Conservation (phyloP, 495 filamentous ascomycete species). For the Annulohypoxylon maeteangense region DNA sequence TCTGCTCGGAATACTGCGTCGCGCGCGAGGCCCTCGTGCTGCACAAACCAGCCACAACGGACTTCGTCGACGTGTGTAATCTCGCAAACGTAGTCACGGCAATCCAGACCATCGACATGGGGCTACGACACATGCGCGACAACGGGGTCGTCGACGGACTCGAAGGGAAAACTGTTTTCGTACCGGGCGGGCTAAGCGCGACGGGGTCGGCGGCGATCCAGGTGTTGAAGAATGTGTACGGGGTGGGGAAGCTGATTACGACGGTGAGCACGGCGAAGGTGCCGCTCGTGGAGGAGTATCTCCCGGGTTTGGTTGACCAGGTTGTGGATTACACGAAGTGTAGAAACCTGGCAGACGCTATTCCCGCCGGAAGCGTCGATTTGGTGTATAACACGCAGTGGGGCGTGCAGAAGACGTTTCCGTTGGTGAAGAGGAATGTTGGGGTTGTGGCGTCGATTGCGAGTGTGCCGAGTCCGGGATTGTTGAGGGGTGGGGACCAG, state of each 20-base stretch:
- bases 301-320: constrained; percentile 50
- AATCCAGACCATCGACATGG: constrained; percentile 56
- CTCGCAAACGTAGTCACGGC: constrained; percentile 56
- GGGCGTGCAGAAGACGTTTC: constrained; percentile 48
- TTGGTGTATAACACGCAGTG: constrained; percentile 64
- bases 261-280: constrained; percentile 66
- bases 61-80: constrained; percentile 50
- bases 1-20: constrained; percentile 55
- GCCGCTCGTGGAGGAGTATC: constrained; percentile 52
- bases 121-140: constrained; percentile 51
- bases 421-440: constrained; percentile 51
- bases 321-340: constrained; percentile 62
- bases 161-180: constrained; percentile 65
- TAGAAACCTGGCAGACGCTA: constrained; percentile 51
- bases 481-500: constrained; percentile 39
- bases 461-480: constrained; percentile 50
- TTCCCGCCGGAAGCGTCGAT: constrained; percentile 61
- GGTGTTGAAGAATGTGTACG: constrained; percentile 64
- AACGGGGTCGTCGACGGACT: constrained; percentile 47
- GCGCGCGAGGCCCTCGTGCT: constrained; percentile 41
- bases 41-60: constrained; percentile 52
- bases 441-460: constrained; percentile 56
- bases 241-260: constrained; percentile 61
- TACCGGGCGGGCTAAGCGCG: constrained; percentile 63
- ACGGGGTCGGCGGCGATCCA: constrained; percentile 62